These are phyloP conservation scores for Afroboletus lepidellus DNA, from an alignment of 1,284 basidiomycete genomes.

Conservation along the genomic window DNA sequence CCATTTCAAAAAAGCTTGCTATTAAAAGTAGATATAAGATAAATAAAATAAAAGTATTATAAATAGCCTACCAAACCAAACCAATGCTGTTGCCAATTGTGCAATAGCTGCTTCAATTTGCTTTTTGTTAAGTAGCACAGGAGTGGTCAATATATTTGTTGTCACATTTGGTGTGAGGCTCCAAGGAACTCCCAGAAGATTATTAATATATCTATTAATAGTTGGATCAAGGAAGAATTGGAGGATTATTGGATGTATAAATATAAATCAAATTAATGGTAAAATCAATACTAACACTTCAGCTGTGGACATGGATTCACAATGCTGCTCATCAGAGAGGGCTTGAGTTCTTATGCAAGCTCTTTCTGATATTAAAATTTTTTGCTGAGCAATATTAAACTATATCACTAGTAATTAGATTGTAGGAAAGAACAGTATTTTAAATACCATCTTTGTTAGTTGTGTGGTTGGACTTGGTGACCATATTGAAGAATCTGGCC, in stretches of 20 bases:
- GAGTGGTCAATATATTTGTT: neutral
- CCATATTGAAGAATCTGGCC: no score
- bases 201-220: neutral
- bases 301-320: no score
- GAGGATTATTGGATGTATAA: no score
- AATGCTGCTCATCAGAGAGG: no score
- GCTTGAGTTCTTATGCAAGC: no score
- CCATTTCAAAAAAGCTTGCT: neutral
- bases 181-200: neutral
- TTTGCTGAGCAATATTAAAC: neutral
- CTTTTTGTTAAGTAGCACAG: neutral
- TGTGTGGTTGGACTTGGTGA: neutral
- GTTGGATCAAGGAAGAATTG: no score
- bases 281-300: neutral
- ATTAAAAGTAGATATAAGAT: no score
- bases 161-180: neutral
- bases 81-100: neutral
- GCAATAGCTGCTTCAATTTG: neutral
- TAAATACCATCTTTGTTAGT: neutral
- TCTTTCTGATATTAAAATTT: neutral
- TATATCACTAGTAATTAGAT: neutral
- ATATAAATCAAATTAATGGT: neutral
- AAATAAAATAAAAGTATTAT: neutral
- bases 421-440: neutral
- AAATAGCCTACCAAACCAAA: neutral